Conservation (phyloP, 2,329 filamentous ascomycete genomes). For the Stagonosporopsis chrysanthemi region DNA sequence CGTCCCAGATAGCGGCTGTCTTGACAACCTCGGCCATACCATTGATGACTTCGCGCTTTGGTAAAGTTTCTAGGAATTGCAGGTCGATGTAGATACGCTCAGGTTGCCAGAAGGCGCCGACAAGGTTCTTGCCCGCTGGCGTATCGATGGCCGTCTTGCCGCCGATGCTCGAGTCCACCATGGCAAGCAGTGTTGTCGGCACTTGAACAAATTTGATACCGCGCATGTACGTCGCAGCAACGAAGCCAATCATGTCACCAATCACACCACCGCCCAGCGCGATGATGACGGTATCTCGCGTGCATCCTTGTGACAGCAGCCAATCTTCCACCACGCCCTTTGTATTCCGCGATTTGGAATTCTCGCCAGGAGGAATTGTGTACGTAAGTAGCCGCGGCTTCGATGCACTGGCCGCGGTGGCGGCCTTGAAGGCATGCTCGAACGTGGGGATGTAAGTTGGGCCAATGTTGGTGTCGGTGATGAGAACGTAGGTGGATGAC, state of each 20-base stretch:
- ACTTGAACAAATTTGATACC: constrained; percentile 96
- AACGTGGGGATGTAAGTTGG: constrained; percentile 83
- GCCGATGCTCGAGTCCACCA: constrained; percentile 98
- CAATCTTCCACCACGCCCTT: constrained; percentile 98
- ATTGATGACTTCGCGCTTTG: constrained; percentile 93
- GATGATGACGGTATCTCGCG: constrained; percentile 91
- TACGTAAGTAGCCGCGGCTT: constrained; percentile 79
- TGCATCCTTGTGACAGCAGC: constrained; percentile 92
- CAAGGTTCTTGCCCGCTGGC: constrained; percentile 92
- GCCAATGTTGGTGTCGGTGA: constrained; percentile 93
- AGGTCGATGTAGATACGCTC: constrained; percentile 93
- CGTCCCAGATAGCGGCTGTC: constrained; percentile 96
- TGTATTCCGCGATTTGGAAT: constrained; percentile 89
- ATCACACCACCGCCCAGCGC: constrained; percentile 96
- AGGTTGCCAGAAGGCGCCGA: constrained; percentile 97
- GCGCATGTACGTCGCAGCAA: constrained; percentile 98
- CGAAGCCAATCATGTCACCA: constrained; percentile 96
- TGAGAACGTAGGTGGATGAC: constrained; percentile 92
- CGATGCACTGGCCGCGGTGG: constrained; percentile 43
- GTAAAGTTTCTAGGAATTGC: constrained; percentile 87
- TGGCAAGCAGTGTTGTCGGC: constrained; percentile 90
- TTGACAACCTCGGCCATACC: constrained; percentile 99
- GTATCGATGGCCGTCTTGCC: constrained; percentile 99
- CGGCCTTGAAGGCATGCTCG: constrained; percentile 67
- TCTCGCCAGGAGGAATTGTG: constrained; percentile 90